These are phyloP conservation scores for Chaetomidium leptoderma DNA, from an alignment of 495 filamentous ascomycete species.

Conservation along the genomic window DNA sequence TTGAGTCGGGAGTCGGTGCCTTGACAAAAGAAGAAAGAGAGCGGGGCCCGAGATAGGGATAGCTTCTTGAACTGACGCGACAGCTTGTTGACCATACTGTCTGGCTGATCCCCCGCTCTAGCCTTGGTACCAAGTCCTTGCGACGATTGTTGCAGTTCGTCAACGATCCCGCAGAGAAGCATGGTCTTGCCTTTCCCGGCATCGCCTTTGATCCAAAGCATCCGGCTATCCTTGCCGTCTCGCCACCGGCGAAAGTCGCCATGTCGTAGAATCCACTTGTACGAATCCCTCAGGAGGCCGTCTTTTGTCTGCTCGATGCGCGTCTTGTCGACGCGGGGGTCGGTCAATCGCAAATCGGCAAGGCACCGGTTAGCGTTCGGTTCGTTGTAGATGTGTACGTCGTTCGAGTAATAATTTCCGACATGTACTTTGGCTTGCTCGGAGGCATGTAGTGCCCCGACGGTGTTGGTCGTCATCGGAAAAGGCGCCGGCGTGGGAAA, in stretches of 20 bases:
- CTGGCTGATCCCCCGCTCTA: too few species aligned
- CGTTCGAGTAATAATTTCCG: too few species aligned
- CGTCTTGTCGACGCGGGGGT: slow-evolving; percentile 28
- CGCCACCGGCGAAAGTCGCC: too few species aligned
- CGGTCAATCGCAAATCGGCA: background rate
- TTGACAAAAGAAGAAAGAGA: slow-evolving; percentile 49
- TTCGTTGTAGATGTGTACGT: too few species aligned
- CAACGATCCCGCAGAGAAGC: slow-evolving; percentile 42
- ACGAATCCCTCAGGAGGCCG: slow-evolving; percentile 39
- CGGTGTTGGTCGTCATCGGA: too few species aligned
- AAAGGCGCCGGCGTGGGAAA: too few species aligned
- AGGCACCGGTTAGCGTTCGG: too few species aligned
- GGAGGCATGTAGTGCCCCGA: too few species aligned
- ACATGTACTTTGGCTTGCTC: too few species aligned
- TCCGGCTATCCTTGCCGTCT: slow-evolving; percentile 10
- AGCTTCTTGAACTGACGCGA: too few species aligned
- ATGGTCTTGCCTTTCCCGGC: slow-evolving; percentile 50
- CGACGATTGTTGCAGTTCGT: slow-evolving; percentile 26
- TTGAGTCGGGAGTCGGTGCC: slow-evolving; percentile 31
- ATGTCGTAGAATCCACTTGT: slow-evolving; percentile 39
- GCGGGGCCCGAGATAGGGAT: too few species aligned
- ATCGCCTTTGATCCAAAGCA: slow-evolving; percentile 48
- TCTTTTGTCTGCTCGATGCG: slow-evolving; percentile 37
- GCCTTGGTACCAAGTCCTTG: background rate
- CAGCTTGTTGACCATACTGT: too few species aligned